Evolutionary conservation across 371 early-diverging fungal species (phyloP).

Genomic region (Rhizopus stolonifer): DNA sequence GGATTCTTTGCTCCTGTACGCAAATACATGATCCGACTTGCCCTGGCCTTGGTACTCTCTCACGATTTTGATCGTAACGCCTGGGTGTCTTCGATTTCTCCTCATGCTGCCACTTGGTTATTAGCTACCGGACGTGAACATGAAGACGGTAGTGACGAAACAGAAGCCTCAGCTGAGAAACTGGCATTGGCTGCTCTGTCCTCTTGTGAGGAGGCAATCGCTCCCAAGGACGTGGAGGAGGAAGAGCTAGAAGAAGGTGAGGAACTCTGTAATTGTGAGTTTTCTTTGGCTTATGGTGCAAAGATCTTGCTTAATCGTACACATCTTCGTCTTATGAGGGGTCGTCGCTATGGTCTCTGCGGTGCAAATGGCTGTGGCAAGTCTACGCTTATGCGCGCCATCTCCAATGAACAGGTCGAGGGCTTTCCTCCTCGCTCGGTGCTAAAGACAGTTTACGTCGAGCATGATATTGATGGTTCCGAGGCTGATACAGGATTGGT

Average conservation of each 20-base stretch:
- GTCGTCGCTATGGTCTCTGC: slow-evolving; percentile 82
- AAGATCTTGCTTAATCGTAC: slow-evolving; percentile 82
- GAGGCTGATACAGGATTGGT: slow-evolving; percentile 66
- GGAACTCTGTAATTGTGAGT: slow-evolving; percentile 79
- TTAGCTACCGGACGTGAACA: slow-evolving; percentile 34
- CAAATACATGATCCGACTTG: slow-evolving; percentile 35
- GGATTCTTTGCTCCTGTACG: slow-evolving; percentile 39
- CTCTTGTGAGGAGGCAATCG: slow-evolving; percentile 45
- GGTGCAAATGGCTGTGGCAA: slow-evolving; percentile 90
- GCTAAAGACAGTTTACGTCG: slow-evolving; percentile 71
- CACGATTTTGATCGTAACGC: slow-evolving; percentile 37
- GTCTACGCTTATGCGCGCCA: slow-evolving; percentile 83
- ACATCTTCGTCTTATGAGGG: slow-evolving; percentile 70
- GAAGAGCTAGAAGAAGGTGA: slow-evolving; percentile 72
- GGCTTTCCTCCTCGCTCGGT: slow-evolving; percentile 76
- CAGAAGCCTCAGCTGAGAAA: slow-evolving; percentile 31
- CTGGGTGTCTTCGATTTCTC: slow-evolving; percentile 44
- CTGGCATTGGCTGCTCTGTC: slow-evolving; percentile 34
- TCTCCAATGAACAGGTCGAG: slow-evolving; percentile 73
- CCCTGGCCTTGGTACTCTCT: slow-evolving; percentile 35
- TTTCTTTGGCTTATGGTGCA: slow-evolving; percentile 81
- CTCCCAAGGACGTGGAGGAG: slow-evolving; percentile 14
- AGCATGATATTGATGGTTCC: slow-evolving; percentile 78
- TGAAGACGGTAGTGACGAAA: slow-evolving; percentile 32
- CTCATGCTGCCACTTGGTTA: slow-evolving; percentile 45